A percentile compares a stretch with the other conserved stretches of the same genome.
phyloP scores from a whole-genome alignment of 139 green algal species.

The Diplosphaera chodatii region DNA sequence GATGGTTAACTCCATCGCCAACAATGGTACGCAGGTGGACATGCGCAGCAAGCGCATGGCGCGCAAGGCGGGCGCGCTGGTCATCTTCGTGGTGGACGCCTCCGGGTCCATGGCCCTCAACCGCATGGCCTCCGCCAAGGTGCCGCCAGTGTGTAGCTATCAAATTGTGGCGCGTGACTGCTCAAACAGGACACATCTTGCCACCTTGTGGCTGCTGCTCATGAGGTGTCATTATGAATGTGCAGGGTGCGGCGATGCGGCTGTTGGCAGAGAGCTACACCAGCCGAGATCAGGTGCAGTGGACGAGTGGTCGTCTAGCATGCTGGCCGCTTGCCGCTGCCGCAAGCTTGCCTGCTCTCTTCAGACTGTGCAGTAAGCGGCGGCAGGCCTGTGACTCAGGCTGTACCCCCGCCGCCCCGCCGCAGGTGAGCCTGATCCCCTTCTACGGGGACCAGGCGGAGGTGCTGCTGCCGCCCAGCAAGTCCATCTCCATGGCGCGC shows the following conservation, averaged over 20 bases:
- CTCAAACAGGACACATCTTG: no score
- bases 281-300: slow-evolving; percentile 74
- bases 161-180: no score
- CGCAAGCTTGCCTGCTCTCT: neutral
- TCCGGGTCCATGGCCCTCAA: slow-evolving; percentile 97
- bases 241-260: slow-evolving; percentile 84
- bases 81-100: slow-evolving; percentile 86
- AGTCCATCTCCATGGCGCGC: slow-evolving; percentile 97
- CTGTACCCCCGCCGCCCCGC: neutral
- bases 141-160: slow-evolving; percentile 1
- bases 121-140: slow-evolving; percentile 95
- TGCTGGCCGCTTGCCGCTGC: neutral
- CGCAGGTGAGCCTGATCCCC: slow-evolving; percentile 87
- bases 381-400: neutral
- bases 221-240: no score
- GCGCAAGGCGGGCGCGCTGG: slow-evolving; percentile 89
- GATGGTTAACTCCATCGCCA: no score
- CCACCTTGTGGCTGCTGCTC: no score
- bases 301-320: no score
- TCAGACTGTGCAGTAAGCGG: neutral
- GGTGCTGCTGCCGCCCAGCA: slow-evolving; percentile 93
- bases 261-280: slow-evolving; percentile 93
- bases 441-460: slow-evolving; percentile 97
- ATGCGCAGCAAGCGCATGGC: slow-evolving; percentile 95
- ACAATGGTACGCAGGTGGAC: slow-evolving; percentile 63